Base-by-base conservation (phyloP, 441 rosid species). In the Aquilaria agallochum region DNA sequence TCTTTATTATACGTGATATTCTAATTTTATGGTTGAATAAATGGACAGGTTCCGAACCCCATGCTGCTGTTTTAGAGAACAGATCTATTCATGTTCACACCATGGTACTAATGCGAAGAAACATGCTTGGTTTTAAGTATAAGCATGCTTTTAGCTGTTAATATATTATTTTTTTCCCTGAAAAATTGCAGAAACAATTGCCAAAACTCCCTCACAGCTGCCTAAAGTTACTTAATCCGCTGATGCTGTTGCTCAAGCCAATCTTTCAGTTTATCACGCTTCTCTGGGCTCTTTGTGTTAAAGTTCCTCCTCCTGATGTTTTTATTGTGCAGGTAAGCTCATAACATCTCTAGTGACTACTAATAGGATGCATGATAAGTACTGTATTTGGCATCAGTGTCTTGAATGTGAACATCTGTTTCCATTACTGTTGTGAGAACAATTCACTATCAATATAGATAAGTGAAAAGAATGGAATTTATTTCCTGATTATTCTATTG, bases 271-370 rank as follows among this genome's bases (percentile, higher is more conserved):
- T 95, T 72, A 52, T 85, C 31, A 72, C 73, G 73, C 91, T 95
- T 40, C 92, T 95, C 63, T 95, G 97, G 96, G 79, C 80, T 74
- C 85, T 95, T 68, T 87, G 92, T 31, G 31, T 95, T 9, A 89
- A 75, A 76, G 73, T 89, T 46, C 82, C 89, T 45, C 63, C 87
- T 27, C 96, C 99, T 58, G 97, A 95, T 76, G 72, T 88, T 62
- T 89, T 91, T 75, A 71, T 95, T 44, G 97, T 91, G 74, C 97
- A 91, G 96, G 99, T 94, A 62, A 71, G 76, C 30, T 65, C 57
- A 32, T 9, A 10, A 50, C 11, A 36, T 36, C 5, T 36, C 6
- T 36, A 36, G 42, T 4, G 42, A 36, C 7, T 36, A 36, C 7
- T 8, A 4, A 4, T 1, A 2, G 7, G 42, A 36, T 36, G 5